phyloP scores from a whole-genome alignment of 2,329 filamentous ascomycete species.

The Neonectria coccinea region DNA sequence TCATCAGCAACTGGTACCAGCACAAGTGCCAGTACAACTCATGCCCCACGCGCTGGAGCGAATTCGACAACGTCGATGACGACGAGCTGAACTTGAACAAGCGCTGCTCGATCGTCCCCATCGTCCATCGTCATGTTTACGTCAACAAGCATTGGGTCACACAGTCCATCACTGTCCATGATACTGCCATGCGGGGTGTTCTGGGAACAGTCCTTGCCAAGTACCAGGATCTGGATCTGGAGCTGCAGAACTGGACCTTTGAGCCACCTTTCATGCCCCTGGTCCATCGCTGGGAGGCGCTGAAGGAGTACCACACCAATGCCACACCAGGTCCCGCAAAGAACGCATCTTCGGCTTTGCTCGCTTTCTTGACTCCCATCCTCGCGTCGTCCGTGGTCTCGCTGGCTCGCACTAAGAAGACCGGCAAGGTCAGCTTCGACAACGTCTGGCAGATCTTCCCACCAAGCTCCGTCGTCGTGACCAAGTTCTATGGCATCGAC shows the following conservation, averaged over 20 bases:
- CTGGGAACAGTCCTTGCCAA: constrained; percentile 46
- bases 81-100: constrained; percentile 42
- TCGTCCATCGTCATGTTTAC: constrained; percentile 49
- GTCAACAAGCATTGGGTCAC: constrained; percentile 49
- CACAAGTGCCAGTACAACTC: constrained; percentile 41
- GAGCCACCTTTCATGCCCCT: constrained; percentile 48
- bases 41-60: constrained; percentile 47
- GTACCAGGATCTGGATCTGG: constrained; percentile 52
- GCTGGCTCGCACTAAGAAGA: constrained; percentile 41
- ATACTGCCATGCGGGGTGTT: constrained; percentile 46
- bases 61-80: constrained; percentile 44
- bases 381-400: constrained; percentile 43
- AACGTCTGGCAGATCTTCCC: constrained; percentile 53
- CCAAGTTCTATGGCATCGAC: constrained; percentile 50
- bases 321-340: constrained; percentile 3
- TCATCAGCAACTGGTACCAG: constrained; percentile 34
- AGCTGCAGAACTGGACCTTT: constrained; percentile 50
- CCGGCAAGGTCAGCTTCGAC: constrained; percentile 47
- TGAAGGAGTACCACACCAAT: constrained; percentile 19
- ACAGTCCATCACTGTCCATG: constrained; percentile 48
- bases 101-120: constrained; percentile 43
- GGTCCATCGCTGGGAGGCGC: constrained; percentile 51
- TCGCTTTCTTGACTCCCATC: constrained; percentile 48
- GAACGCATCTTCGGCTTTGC: constrained; percentile 32
- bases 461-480: constrained; percentile 48